Evolutionary conservation across 441 rosid species (phyloP).

Genomic region (Erysimum cheiri): DNA sequence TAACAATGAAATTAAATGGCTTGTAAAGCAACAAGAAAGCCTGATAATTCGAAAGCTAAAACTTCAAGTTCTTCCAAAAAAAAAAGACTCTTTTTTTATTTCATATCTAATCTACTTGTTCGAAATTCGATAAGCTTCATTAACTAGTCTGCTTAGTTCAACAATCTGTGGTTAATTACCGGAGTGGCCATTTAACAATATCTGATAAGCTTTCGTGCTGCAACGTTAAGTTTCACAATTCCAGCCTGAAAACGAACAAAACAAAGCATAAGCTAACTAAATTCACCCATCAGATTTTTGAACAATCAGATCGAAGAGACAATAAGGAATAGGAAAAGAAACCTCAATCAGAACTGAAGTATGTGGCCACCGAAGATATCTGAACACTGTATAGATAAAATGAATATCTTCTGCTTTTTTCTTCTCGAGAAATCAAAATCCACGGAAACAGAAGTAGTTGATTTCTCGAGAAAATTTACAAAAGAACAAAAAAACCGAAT

Average conservation of each 20-base stretch:
- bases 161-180: conserved; percentile 30
- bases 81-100: not conserved
- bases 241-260: conserved; percentile 8
- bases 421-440: conserved; percentile 15
- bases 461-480: not conserved
- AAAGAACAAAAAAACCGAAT: not conserved
- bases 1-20: not conserved
- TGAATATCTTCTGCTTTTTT: not conserved
- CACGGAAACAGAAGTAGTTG: conserved; percentile 1
- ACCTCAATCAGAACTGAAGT: not conserved
- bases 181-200: conserved; percentile 30
- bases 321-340: not conserved
- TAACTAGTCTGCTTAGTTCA: conserved; percentile 1
- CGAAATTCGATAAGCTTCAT: not conserved
- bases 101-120: not conserved
- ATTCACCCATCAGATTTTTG: conserved; percentile 4
- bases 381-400: conserved; percentile 9
- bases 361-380: not conserved
- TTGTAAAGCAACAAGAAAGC: conserved; percentile 23
- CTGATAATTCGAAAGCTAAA: not conserved
- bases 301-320: conserved; percentile 7
- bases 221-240: not conserved
- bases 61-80: not conserved
- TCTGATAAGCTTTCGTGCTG: conserved; percentile 10
- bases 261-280: not conserved